Base-by-base conservation (phyloP, 2,329 filamentous ascomycete species). In the Penicillium sp. region DNA sequence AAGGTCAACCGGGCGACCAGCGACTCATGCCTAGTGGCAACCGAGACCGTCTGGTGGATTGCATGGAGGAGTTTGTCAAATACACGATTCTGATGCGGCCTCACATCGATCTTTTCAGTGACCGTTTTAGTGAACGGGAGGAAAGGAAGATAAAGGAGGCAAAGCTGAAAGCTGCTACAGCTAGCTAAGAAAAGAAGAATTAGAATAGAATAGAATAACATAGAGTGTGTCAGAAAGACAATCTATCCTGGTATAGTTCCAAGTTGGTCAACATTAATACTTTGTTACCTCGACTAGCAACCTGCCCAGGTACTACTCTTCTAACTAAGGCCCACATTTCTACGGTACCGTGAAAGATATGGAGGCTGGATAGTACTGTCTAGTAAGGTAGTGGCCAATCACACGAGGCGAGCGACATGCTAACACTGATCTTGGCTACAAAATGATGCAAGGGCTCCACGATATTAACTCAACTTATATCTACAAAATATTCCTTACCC, bases 1-100 rank as follows among this genome's bases (percentile, higher is more conserved):
- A 79, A 29, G 76, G 68, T 50, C 71, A 72, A 10, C 71, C 74
- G 4, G 78, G 69, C 4, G 78, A 80, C 24, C 80, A 78, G 45
- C 72, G 83, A 34, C 72, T 87, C 26, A 76, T 82, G 66, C 75
- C 81, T 0, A 82, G 84, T 65, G 74, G 76, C 0, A 86, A 87
- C 59, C 72, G 85, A 11, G 82, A 86, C 53, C 74, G 85, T 2
- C 63, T 87, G 14, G 84, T 87, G 1, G 85, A 88, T 72, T 86
- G 83, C 59, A 87, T 87, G 81, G 86, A 89, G 72, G 86, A 89
- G 69, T 81, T 89, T 70, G 85, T 89, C 4, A 88, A 88, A 68
- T 87, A 86, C 64, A 88, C 84, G 0, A 78, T 88, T 29, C 60
- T 88, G 1, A 87, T 88, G 84, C 73, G 84, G 51, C 80, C 81